These are phyloP conservation scores for Blepharisma stoltei DNA, from an alignment of 73 alveolate genomes.

Conservation along the genomic window DNA sequence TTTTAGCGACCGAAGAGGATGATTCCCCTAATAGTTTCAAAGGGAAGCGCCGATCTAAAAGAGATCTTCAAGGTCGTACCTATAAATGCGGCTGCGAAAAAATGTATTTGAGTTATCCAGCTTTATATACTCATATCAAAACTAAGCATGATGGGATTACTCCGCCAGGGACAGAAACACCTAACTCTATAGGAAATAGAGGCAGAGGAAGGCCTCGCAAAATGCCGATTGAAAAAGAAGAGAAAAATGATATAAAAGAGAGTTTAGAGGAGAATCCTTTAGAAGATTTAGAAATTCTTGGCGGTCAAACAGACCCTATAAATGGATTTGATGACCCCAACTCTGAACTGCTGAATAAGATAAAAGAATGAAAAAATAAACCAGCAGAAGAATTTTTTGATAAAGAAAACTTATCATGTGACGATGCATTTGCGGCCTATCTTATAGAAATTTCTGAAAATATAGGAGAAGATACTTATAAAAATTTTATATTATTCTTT, in stretches of 20 bases:
- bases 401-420: background rate
- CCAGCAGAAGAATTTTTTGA: background rate
- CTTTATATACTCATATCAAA: conserved; percentile 97
- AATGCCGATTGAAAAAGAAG: conserved; percentile 11
- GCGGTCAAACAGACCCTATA: conserved; percentile 13
- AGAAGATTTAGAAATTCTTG: background rate
- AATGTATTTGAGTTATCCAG: conserved; percentile 97
- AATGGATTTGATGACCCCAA: conserved; percentile 12
- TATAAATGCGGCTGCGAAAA: conserved; percentile 95
- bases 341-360: no score
- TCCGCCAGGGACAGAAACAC: conserved; percentile 69
- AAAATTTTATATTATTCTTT: conserved; percentile 37
- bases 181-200: conserved; percentile 11
- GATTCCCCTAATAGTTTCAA: background rate
- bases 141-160: conserved; percentile 88
- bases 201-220: conserved; percentile 1
- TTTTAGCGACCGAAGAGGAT: no score
- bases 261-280: background rate
- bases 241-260: background rate
- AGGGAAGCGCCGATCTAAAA: conserved; percentile 42
- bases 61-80: conserved; percentile 56
- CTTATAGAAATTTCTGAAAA: conserved; percentile 2
- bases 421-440: conserved; percentile 6
- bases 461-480: background rate
- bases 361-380: no score